These are phyloP conservation scores for Ganoderma multipileum DNA, from an alignment of 1,284 basidiomycete genomes.

Conservation along the genomic window DNA sequence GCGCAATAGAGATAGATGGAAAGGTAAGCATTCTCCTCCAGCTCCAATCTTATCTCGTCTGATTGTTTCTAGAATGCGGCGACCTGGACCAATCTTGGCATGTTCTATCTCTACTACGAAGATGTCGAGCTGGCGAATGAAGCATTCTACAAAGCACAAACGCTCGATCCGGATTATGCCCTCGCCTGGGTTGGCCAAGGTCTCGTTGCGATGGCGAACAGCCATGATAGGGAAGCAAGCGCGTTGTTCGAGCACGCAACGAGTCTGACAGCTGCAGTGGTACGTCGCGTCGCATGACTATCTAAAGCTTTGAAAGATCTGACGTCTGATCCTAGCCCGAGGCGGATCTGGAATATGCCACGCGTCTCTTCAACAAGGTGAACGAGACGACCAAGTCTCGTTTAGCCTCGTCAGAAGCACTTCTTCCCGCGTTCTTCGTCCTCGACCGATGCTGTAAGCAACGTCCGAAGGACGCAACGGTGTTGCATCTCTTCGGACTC, in stretches of 20 bases:
- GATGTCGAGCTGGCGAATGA: slow-evolving; percentile 89
- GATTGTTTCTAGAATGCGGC: slow-evolving; percentile 63
- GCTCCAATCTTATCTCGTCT: slow-evolving; percentile 12
- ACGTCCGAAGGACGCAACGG: slow-evolving; percentile 74
- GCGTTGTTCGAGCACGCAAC: slow-evolving; percentile 87
- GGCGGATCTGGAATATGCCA: slow-evolving; percentile 85
- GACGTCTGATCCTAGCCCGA: slow-evolving; percentile 59
- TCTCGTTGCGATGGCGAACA: slow-evolving; percentile 76
- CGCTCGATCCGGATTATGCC: slow-evolving; percentile 90
- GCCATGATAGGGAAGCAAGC: slow-evolving; percentile 67
- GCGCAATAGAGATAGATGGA: slow-evolving; percentile 84
- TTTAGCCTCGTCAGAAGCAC: slow-evolving; percentile 45
- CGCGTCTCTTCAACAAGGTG: slow-evolving; percentile 62
- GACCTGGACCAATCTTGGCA: slow-evolving; percentile 90
- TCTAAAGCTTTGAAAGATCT: background rate
- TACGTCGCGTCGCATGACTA: slow-evolving; percentile 56
- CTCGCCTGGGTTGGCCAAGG: slow-evolving; percentile 96
- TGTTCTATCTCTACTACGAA: slow-evolving; percentile 86
- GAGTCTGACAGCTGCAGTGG: slow-evolving; percentile 68
- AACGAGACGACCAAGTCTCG: slow-evolving; percentile 37
- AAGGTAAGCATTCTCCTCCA: slow-evolving; percentile 58
- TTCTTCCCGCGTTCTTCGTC: slow-evolving; percentile 83
- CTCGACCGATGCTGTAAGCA: slow-evolving; percentile 80
- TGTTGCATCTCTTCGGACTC: slow-evolving; percentile 86
- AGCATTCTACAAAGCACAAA: slow-evolving; percentile 88